Evolutionary conservation across 768 basidiomycete genomes (phyloP).

Genomic region (Mycena maculata): DNA sequence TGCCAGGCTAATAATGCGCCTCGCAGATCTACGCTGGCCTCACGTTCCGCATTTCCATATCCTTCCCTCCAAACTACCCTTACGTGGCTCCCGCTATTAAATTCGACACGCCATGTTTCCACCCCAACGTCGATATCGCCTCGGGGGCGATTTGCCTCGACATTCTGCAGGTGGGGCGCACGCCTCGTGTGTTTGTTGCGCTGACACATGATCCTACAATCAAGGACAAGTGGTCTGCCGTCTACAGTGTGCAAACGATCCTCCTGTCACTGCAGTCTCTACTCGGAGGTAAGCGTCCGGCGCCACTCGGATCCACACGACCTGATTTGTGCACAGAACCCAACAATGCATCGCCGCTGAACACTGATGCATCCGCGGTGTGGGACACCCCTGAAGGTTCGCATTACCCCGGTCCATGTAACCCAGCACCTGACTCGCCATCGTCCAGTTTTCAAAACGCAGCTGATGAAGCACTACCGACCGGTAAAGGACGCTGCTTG

Average conservation of each 20-base stretch:
- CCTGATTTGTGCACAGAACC: conserved; percentile 66
- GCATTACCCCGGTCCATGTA: conserved; percentile 30
- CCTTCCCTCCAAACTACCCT: conserved; percentile 90
- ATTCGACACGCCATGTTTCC: conserved; percentile 91
- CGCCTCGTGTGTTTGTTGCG: neutral
- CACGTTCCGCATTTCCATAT: conserved; percentile 84
- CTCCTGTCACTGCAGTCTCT: conserved; percentile 89
- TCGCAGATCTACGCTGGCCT: conserved; percentile 75
- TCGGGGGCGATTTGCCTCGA: conserved; percentile 87
- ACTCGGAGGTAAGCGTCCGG: conserved; percentile 77
- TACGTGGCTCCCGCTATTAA: conserved; percentile 87
- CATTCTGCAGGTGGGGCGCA: conserved; percentile 76
- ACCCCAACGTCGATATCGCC: conserved; percentile 88
- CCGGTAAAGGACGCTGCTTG: conserved; percentile 54
- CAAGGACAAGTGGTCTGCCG: conserved; percentile 95
- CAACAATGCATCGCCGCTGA: conserved; percentile 92
- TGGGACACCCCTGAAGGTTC: conserved; percentile 81
- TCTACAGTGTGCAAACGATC: conserved; percentile 92
- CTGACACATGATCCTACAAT: conserved; percentile 1
- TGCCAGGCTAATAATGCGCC: conserved; percentile 41
- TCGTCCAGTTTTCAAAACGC: conserved; percentile 83
- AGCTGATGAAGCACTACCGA: conserved; percentile 80
- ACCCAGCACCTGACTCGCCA: conserved; percentile 20
- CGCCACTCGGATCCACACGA: neutral
- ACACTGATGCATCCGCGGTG: conserved; percentile 84